Evolutionary conservation across 2,329 filamentous ascomycete genomes (phyloP), one percentile per base, ranked within the genome.

Genomic region (Zelopaecilomyces penicillatus): DNA sequence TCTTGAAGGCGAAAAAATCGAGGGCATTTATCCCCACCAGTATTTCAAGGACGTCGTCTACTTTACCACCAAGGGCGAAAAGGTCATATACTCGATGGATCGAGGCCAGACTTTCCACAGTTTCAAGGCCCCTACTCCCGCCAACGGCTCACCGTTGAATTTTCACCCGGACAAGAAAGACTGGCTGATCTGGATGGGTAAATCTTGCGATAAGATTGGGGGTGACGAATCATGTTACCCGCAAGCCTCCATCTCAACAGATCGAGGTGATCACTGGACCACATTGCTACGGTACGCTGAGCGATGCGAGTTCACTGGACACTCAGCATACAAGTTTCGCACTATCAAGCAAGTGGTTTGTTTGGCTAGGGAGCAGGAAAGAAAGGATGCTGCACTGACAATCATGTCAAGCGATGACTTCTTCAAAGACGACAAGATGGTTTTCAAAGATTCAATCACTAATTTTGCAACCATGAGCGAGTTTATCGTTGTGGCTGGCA

Each of bases 391-490:
- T 33, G 75, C 80, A 2, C 67, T 84, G 39, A 76, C 84, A 52
- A 76, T 98, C 30, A 64, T 89, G 11, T 84, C 85, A 35, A 95
- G 85, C 62, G 74, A 87, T 37, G 82, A 94, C 56, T 88, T 83
- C 66, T 94, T 94, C 57, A 67, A 70, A 9, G 75, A 82, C 42
- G 74, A 80, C 50, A 75, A 82, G 54, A 49, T 50, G 4, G 41
- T 54, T 7, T 73, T 78, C 27, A 76, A 90, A 48, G 60, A 57
- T 30, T 57, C 62, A 1, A 85, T 95, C 36, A 80, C 84, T 54
- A 83, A 85, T 54, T 97, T 95, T 64, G 91, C 89, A 2, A 94
- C 85, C 5, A 97, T 96, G 91, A 83, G 85, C 34, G 93, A 98
- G 61, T 98, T 95, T 63, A 93, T 98, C 57, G 80, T 98, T 34